Conservation (phyloP, 352 stramenopile genomes). For the Phytophthora ohioensis region DNA sequence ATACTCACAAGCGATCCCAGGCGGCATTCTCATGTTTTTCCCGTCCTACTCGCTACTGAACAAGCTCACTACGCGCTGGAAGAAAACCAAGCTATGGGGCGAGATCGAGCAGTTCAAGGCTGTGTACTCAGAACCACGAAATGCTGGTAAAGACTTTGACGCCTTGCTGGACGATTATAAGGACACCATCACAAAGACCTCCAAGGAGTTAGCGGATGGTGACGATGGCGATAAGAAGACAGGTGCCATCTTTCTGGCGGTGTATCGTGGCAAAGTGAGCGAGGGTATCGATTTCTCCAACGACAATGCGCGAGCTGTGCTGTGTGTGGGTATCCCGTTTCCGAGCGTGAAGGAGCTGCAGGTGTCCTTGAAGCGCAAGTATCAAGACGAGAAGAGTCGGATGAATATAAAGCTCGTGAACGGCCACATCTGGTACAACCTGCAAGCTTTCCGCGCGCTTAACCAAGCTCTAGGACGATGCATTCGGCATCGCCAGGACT, state of each 20-base stretch:
- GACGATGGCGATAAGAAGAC: slow-evolving; percentile 38
- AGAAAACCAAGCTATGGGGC: slow-evolving; percentile 68
- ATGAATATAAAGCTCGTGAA: slow-evolving; percentile 75
- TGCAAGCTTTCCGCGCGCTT: slow-evolving; percentile 97
- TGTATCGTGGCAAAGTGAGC: slow-evolving; percentile 98
- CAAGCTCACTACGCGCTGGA: slow-evolving; percentile 74
- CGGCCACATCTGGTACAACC: slow-evolving; percentile 95
- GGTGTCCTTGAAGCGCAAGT: slow-evolving; percentile 81
- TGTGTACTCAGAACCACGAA: slow-evolving; percentile 75
- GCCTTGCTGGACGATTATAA: slow-evolving; percentile 82
- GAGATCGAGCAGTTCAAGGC: slow-evolving; percentile 71
- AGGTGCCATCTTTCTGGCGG: slow-evolving; percentile 96
- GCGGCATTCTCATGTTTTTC: slow-evolving; percentile 89
- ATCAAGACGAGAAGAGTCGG: slow-evolving; percentile 81
- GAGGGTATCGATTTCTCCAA: slow-evolving; percentile 99
- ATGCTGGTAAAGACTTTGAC: slow-evolving; percentile 86
- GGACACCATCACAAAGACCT: slow-evolving; percentile 29
- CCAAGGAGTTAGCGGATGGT: neutral
- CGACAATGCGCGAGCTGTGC: slow-evolving; percentile 95
- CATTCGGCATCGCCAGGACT: slow-evolving; percentile 98
- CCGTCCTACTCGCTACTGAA: slow-evolving; percentile 86
- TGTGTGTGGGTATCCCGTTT: slow-evolving; percentile 99
- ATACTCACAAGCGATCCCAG: slow-evolving; percentile 73
- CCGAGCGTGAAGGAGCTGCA: slow-evolving; percentile 95
- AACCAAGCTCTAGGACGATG: slow-evolving; percentile 99